Percentiles rank a stretch among this genome's conserved stretches.
Evolutionary conservation across 306 rosid species (phyloP).

Genomic region (Sphenostylis stenocarpa): DNA sequence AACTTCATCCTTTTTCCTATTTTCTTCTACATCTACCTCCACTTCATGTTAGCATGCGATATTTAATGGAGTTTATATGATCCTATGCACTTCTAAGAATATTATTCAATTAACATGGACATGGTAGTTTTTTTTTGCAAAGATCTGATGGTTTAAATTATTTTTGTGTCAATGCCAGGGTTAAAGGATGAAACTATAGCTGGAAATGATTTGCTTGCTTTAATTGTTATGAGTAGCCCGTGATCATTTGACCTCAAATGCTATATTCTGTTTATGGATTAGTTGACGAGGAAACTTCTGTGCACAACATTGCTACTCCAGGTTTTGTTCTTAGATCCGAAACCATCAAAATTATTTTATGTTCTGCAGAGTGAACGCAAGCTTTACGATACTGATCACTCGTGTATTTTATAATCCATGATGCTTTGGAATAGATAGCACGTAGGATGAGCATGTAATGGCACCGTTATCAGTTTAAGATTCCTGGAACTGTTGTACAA

Average conservation of each 20-base stretch:
- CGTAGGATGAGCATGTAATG: slow-evolving; percentile 23
- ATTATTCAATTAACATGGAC: neutral
- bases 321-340: slow-evolving; percentile 46
- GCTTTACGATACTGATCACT: slow-evolving; percentile 16
- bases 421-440: slow-evolving; percentile 9
- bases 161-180: slow-evolving; percentile 44
- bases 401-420: slow-evolving; percentile 24
- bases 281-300: slow-evolving; percentile 24
- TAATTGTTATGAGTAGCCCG: slow-evolving; percentile 31
- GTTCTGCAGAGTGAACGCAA: slow-evolving; percentile 19
- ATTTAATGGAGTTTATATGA: neutral
- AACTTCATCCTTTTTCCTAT: neutral
- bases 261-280: slow-evolving; percentile 17
- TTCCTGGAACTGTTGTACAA: slow-evolving; percentile 28
- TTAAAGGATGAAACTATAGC: slow-evolving; percentile 40
- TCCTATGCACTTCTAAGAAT: neutral
- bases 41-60: slow-evolving; percentile 1
- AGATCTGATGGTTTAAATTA: slow-evolving; percentile 6
- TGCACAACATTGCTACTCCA: slow-evolving; percentile 34
- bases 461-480: slow-evolving; percentile 9
- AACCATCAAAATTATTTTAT: slow-evolving; percentile 22
- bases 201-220: slow-evolving; percentile 35
- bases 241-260: slow-evolving; percentile 21
- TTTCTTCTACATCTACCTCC: neutral
- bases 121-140: neutral